Conservation (phyloP, 2,329 filamentous ascomycete genomes). For the Fusarium sterilihyphosum region DNA sequence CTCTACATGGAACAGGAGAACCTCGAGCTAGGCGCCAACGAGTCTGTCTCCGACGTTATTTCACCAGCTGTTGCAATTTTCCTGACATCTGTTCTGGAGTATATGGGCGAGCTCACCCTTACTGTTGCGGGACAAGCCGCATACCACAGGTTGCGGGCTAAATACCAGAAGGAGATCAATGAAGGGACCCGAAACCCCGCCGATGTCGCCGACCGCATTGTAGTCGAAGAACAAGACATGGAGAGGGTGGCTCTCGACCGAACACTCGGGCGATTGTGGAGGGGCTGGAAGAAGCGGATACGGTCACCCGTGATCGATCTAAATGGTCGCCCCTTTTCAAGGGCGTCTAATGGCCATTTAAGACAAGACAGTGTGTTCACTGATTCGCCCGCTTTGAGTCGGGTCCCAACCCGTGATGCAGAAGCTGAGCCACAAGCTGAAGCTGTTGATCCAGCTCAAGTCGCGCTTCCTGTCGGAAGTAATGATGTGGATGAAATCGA, state of each 20-base stretch:
- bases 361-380: slow-evolving; percentile 50
- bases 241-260: slow-evolving; percentile 92
- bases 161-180: slow-evolving; percentile 68
- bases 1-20: slow-evolving; percentile 84
- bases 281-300: slow-evolving; percentile 91
- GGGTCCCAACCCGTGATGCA: slow-evolving; percentile 43
- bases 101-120: slow-evolving; percentile 89
- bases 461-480: slow-evolving; percentile 74
- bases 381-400: slow-evolving; percentile 48
- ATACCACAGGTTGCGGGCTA: slow-evolving; percentile 71
- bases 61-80: slow-evolving; percentile 96
- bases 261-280: slow-evolving; percentile 89
- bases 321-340: slow-evolving; percentile 60
- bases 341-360: slow-evolving; percentile 52
- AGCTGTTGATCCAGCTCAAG: slow-evolving; percentile 50
- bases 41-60: slow-evolving; percentile 73
- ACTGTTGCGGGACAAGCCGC: slow-evolving; percentile 89
- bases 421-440: slow-evolving; percentile 39
- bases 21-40: slow-evolving; percentile 66
- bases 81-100: slow-evolving; percentile 92
- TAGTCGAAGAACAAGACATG: slow-evolving; percentile 92
- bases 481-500: slow-evolving; percentile 84
- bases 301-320: slow-evolving; percentile 64
- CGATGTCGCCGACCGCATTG: slow-evolving; percentile 70
- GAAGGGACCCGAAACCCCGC: slow-evolving; percentile 58